Evolutionary conservation across 169 alveolate genomes (phyloP).

Genomic region (Plasmodium yoelii): DNA sequence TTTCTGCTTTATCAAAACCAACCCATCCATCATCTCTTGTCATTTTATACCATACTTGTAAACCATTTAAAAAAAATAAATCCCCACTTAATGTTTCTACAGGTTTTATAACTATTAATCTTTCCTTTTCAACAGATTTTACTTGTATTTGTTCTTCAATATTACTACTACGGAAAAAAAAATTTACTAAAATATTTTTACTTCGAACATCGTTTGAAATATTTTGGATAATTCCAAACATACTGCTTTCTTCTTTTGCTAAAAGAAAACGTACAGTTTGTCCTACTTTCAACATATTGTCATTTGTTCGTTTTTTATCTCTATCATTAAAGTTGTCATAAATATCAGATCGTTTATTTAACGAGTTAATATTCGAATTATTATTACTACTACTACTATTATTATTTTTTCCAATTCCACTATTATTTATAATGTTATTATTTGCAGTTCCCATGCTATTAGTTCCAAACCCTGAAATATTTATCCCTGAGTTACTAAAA

Average conservation of each 20-base stretch:
- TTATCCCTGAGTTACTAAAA: too few relatives aligned
- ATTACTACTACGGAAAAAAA: conserved; percentile 47
- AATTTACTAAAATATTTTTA: conserved; percentile 53
- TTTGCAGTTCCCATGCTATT: background rate
- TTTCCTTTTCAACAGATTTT: conserved; percentile 68
- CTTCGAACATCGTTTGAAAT: conserved; percentile 59
- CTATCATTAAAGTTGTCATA: conserved; percentile 29
- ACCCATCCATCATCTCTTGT: conserved; percentile 76
- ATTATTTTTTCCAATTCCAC: background rate
- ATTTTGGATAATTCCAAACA: conserved; percentile 78
- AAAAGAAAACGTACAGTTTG: conserved; percentile 72
- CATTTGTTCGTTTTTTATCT: conserved; percentile 22
- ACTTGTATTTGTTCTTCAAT: conserved; percentile 71
- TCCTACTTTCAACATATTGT: conserved; percentile 28
- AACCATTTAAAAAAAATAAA: conserved; percentile 53
- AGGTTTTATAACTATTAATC: conserved; percentile 52
- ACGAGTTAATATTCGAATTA: conserved; percentile 5
- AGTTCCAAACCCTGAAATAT: background rate
- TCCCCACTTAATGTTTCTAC: conserved; percentile 58
- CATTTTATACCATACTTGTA: conserved; percentile 73
- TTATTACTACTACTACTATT: background rate
- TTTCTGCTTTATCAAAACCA: conserved; percentile 72
- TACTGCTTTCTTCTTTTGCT: conserved; percentile 77
- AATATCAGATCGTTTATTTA: conserved; percentile 24
- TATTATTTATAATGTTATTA: background rate